A percentile compares a stretch with the other conserved stretches of the same genome.
phyloP scores from a whole-genome alignment of 2,329 filamentous ascomycete genomes.

The Eutypella sp. region DNA sequence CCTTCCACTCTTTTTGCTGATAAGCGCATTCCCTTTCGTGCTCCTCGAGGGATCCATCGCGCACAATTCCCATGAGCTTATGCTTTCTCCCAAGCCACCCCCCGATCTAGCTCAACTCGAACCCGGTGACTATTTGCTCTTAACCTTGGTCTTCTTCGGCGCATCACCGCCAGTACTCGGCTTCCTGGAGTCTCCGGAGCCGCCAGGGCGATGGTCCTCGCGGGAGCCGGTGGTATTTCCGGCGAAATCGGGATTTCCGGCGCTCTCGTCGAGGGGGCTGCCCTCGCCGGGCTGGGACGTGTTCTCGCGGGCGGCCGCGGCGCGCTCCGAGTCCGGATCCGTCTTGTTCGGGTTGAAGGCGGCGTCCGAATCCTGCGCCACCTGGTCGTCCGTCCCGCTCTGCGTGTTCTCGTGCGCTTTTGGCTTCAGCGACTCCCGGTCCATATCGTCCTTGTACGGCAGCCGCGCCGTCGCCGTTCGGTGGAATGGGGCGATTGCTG shows the following conservation, averaged over 20 bases:
- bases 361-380: slow-evolving; percentile 49
- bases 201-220: slow-evolving; percentile 26
- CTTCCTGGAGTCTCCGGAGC: slow-evolving; percentile 29
- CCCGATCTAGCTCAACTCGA: slow-evolving; percentile 21
- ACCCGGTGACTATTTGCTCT: slow-evolving; percentile 29
- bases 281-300: slow-evolving; percentile 21
- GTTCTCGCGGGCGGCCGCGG: slow-evolving; percentile 32
- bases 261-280: slow-evolving; percentile 36
- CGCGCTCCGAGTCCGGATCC: slow-evolving; percentile 56
- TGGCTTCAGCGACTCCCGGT: slow-evolving; percentile 61
- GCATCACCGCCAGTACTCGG: slow-evolving; percentile 16
- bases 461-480: slow-evolving; percentile 18
- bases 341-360: slow-evolving; percentile 68
- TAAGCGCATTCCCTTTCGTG: no score
- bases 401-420: slow-evolving; percentile 62
- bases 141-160: slow-evolving; percentile 25
- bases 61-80: no score
- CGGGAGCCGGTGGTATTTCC: slow-evolving; percentile 14
- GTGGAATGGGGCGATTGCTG: slow-evolving; percentile 24
- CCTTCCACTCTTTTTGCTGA: no score
- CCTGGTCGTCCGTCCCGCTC: slow-evolving; percentile 59
- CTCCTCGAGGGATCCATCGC: no score
- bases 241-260: slow-evolving; percentile 40
- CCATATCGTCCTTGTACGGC: slow-evolving; percentile 48
- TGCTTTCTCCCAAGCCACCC: not conserved